Evolutionary conservation across 2,329 filamentous ascomycete genomes (phyloP).

Genomic region (Aciculosporium take): DNA sequence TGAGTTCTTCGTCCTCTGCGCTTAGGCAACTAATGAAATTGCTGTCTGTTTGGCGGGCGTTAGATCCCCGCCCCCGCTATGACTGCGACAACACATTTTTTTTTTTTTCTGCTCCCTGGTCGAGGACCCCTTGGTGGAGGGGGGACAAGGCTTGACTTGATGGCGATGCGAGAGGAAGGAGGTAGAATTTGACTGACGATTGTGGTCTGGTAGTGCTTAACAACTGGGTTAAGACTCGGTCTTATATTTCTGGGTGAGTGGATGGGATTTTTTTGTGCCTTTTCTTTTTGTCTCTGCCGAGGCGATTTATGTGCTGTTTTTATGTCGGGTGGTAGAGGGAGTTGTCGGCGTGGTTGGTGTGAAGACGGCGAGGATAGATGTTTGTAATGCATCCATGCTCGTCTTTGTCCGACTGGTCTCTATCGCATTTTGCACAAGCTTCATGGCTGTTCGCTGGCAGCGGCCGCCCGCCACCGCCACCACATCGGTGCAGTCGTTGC

Average conservation of each 20-base stretch:
- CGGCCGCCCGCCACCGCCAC: background rate
- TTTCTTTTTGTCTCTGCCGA: background rate
- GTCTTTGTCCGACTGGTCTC: too few species aligned
- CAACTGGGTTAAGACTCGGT: conserved; percentile 55
- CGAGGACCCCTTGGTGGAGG: too few species aligned
- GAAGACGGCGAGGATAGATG: background rate
- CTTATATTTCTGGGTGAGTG: conserved; percentile 67
- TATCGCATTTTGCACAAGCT: background rate
- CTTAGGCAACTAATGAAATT: background rate
- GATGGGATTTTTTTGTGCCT: background rate
- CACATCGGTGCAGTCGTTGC: background rate
- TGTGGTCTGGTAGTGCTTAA: conserved; percentile 40
- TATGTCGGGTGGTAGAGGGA: background rate
- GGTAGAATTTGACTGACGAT: conserved; percentile 3
- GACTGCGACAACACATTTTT: conserved; percentile 1
- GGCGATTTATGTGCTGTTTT: background rate
- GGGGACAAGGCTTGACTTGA: too few species aligned
- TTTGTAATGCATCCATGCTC: background rate
- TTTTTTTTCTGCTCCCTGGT: background rate
- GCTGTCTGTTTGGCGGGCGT: background rate
- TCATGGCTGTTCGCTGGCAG: background rate
- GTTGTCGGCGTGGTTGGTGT: background rate
- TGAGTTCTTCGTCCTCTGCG: conserved; percentile 9
- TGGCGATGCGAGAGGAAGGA: background rate
- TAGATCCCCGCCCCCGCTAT: conserved; percentile 2